Evolutionary conservation across 441 rosid species (phyloP).

Genomic region (Adansonia rubrostipa): DNA sequence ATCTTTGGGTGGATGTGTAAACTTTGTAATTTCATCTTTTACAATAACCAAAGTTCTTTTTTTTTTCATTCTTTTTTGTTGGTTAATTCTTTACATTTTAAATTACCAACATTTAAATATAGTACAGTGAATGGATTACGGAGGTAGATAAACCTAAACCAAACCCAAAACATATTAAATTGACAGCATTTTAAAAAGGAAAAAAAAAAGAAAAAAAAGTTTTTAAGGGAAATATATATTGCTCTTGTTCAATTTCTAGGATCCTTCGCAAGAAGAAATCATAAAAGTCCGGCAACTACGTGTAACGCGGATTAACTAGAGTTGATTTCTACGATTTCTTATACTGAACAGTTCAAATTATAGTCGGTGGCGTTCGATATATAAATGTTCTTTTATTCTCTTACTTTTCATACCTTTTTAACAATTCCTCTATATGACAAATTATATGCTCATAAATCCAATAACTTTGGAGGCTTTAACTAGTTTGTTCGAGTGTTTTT

Average conservation of each 20-base stretch:
- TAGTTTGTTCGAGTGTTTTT: no score
- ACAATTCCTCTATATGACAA: no score
- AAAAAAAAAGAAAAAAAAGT: no score
- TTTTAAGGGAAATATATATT: not conserved
- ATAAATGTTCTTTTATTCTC: not conserved
- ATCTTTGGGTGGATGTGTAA: not conserved
- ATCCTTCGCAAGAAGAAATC: not conserved
- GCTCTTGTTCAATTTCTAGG: not conserved
- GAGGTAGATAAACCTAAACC: no score
- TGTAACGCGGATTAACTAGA: not conserved
- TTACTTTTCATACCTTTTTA: not conserved
- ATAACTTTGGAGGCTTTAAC: not conserved
- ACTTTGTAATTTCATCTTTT: slow-evolving; percentile 8
- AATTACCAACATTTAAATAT: not conserved
- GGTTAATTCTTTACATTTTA: not conserved
- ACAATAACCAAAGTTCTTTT: not conserved
- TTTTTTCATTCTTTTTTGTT: not conserved
- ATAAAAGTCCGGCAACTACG: slow-evolving; percentile 15
- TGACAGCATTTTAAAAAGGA: not conserved
- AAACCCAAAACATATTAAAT: no score
- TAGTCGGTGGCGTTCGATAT: slow-evolving; percentile 14
- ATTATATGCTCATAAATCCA: not conserved
- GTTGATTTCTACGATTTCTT: not conserved
- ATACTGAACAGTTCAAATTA: not conserved
- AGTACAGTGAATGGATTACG: no score